Base-by-base conservation (phyloP, 2,329 filamentous ascomycete genomes). In the Camptophora hylomeconis region DNA sequence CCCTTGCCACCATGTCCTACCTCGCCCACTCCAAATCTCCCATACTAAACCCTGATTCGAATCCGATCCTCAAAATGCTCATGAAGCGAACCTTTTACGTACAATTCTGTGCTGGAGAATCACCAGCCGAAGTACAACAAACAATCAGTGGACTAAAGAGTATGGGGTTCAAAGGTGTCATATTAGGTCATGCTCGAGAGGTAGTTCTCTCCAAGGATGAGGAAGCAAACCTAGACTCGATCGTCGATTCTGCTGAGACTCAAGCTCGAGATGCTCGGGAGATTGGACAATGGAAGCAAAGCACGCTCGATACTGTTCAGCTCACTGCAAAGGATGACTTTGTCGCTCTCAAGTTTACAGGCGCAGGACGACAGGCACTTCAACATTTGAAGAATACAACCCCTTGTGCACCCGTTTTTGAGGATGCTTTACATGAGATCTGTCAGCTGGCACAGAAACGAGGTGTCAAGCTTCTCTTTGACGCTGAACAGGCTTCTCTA, bases 41-140 rank as follows among this genome's bases (percentile, higher is more conserved):
- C 1, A 31, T 84, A 0, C 63, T 89, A 33, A 76, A 77, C 51
- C 75, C 83, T 4, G 82, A 92, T 48, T 63, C 58, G 29, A 93
- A 92, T 49, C 72, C 72, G 0, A 25, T 87, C 2, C 63, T 92
- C 10, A 68, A 73, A 23, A 69, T 62, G 35, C 49, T 84, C 22
- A 61, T 93, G 27, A 83, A 84, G 51, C 70, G 75, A 48, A 92
- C 82, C 0, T 84, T 93, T 45, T 93, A 93, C 51, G 73, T 75
- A 14, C 86, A 94, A 46, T 94, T 92, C 54, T 94, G 86, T 53
- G 82, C 81, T 0, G 86, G 86, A 16, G 79, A 84, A 54, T 78
- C 70, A 26, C 62, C 67, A 0, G 45, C 51, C 2, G 80, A 93
- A 53, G 77, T 92, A 2, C 60, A 63, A 22, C 55, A 51, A 17